A percentile compares a stretch with the other conserved stretches of the same genome.
These are phyloP conservation scores for Coemansia sp. DNA, from an alignment of 192 early-diverging fungal genomes.

Conservation along the genomic window DNA sequence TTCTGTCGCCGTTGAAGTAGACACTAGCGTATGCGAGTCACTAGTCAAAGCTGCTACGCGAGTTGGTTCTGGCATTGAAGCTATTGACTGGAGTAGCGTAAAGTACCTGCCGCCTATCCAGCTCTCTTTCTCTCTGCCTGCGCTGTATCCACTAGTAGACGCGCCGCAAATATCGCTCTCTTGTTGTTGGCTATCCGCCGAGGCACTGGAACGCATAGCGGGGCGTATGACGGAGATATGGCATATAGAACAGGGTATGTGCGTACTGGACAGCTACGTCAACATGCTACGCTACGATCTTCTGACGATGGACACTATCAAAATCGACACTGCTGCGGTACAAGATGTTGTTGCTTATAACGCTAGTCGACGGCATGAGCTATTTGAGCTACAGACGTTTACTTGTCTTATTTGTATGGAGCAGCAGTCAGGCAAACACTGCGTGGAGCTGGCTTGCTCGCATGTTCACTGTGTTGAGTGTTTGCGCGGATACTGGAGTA, in stretches of 20 bases:
- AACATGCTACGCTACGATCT: constrained; percentile 12
- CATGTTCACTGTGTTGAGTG: constrained; percentile 26
- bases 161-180: constrained; percentile 11
- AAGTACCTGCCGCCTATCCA: constrained; percentile 19
- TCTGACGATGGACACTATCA: not conserved
- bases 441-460: constrained; percentile 24
- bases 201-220: not conserved
- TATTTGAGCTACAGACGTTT: constrained; percentile 21
- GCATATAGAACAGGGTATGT: constrained; percentile 16
- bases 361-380: not conserved
- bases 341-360: not conserved
- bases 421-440: constrained; percentile 33
- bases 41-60: not conserved
- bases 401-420: constrained; percentile 35
- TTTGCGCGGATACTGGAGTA: constrained; percentile 21
- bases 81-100: not conserved
- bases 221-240: constrained; percentile 4
- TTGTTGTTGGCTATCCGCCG: constrained; percentile 22
- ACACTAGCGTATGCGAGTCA: constrained; percentile 5
- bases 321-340: not conserved
- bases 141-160: constrained; percentile 10
- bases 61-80: not conserved
- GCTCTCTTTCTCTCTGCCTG: constrained; percentile 16
- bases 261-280: constrained; percentile 28
- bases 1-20: constrained; percentile 13